Evolutionary conservation across 2,329 filamentous ascomycete genomes (phyloP), one percentile per base, ranked within the genome.

Genomic region (Venturia effusa): DNA sequence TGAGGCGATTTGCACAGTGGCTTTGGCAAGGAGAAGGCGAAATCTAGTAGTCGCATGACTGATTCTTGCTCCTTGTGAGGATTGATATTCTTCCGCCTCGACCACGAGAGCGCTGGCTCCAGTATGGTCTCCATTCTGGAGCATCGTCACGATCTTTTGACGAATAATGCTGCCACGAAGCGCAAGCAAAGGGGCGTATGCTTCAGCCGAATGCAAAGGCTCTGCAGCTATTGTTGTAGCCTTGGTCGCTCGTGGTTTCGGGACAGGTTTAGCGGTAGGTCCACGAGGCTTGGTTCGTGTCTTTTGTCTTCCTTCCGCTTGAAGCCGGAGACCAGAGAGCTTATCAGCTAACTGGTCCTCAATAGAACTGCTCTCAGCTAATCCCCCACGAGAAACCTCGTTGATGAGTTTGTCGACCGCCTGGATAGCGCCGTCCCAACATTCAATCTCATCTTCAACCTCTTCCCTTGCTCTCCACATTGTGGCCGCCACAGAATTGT

Each of bases 1-100:
- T 4, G 83, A 82, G 15, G 86, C 83, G 79, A 96, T 89, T 70
- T 88, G 59, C 88, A 84, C 69, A 88, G 80, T 66, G 87, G 88
- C 72, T 88, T 83, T 19, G 84, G 81, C 66, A 91, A 79, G 54
- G 89, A 82, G 57, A 88, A 84, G 63, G 85, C 85, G 24, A 88
- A 89, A 64, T 84, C 84, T 13, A 84, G 80, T 63, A 90, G 80
- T 45, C 70, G 70, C 57, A 55, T 62, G 32, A 22, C 59, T 24
- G 11, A 59, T 59, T 39, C n/a, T 59, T 1, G 45, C 61, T 45
- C 22, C 30, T 22, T 45, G 39, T 10, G 54, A 37, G 11, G 32
- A 39, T 22, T 43, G 51, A 30, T 17, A 59, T 41, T 30, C 17
- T 32, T 57, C 51, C 34, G 51, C 51, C 27, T 57, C 51, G 30